Percentiles rank a stretch among this genome's conserved stretches.
These are phyloP conservation scores for Suillus discolor DNA, from an alignment of 768 basidiomycete species.

Conservation along the genomic window DNA sequence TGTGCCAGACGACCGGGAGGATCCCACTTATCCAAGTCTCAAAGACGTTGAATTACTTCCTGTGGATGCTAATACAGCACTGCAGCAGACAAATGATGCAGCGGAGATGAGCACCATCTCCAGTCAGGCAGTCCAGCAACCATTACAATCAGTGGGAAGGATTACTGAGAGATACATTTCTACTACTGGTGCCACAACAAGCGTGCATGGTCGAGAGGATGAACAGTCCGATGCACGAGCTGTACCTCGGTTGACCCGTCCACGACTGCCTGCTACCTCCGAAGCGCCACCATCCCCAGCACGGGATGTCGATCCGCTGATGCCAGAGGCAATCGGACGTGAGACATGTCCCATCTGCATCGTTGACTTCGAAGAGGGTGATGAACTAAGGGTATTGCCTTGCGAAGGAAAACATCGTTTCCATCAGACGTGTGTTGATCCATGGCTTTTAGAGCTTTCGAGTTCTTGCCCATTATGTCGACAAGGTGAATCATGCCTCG, in stretches of 20 bases:
- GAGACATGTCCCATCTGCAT: slow-evolving; percentile 97
- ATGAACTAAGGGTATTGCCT: slow-evolving; percentile 86
- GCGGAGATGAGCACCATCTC: slow-evolving; percentile 4
- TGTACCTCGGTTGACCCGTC: slow-evolving; percentile 10
- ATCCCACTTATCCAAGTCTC: slow-evolving; percentile 14
- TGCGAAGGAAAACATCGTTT: slow-evolving; percentile 92
- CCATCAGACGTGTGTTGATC: slow-evolving; percentile 89
- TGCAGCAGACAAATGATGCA: slow-evolving; percentile 16
- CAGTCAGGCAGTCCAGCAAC: neutral
- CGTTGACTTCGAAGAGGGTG: slow-evolving; percentile 91
- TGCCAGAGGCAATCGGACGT: slow-evolving; percentile 69
- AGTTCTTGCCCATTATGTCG: slow-evolving; percentile 92
- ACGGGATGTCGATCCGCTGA: slow-evolving; percentile 40
- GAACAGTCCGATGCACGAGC: slow-evolving; percentile 8
- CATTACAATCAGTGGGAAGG: neutral
- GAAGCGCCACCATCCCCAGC: slow-evolving; percentile 3
- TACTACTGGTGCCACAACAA: neutral
- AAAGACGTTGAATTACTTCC: slow-evolving; percentile 37
- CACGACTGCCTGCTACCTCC: slow-evolving; percentile 3
- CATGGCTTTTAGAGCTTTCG: slow-evolving; percentile 89
- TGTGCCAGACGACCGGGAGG: slow-evolving; percentile 11
- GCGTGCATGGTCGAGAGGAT: slow-evolving; percentile 9
- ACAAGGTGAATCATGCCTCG: slow-evolving; percentile 58
- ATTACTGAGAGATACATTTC: slow-evolving; percentile 1
- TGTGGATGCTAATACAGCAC: slow-evolving; percentile 8